Conservation (phyloP, 352 stramenopile species). For the Globisporangium abappressorium region DNA sequence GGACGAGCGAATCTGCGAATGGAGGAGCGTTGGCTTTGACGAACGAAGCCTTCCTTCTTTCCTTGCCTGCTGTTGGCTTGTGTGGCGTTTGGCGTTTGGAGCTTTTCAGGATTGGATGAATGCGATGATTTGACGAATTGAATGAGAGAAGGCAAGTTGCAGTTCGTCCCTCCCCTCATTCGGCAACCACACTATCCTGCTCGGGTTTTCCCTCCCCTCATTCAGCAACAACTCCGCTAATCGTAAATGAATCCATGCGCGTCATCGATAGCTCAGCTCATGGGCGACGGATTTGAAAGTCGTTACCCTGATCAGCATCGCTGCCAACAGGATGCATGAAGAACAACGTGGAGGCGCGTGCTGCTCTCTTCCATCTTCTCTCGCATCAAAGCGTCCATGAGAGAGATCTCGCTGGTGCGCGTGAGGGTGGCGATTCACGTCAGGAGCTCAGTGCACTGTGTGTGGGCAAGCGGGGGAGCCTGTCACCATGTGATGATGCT, state of each 20-base stretch:
- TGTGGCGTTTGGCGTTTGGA: not conserved
- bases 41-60: not conserved
- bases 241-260: not conserved
- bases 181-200: not conserved
- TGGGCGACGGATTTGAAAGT: too few species aligned
- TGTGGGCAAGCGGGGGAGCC: not conserved
- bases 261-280: not conserved
- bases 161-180: slow-evolving; percentile 17
- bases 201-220: not conserved
- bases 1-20: slow-evolving; percentile 8
- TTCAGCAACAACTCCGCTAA: not conserved
- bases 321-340: too few species aligned
- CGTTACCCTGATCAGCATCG: too few species aligned
- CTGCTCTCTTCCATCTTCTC: too few species aligned
- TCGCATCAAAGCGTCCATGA: too few species aligned
- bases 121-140: slow-evolving; percentile 18
- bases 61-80: not conserved
- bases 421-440: not conserved
- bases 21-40: not conserved
- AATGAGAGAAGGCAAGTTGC: slow-evolving; percentile 30
- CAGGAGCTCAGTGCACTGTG: too few species aligned
- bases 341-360: too few species aligned
- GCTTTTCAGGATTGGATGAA: slow-evolving; percentile 14
- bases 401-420: too few species aligned
- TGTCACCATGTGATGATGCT: too few species aligned